Evolutionary conservation across 768 basidiomycete species (phyloP), one percentile per base, ranked within the genome.

Genomic region (Tricholoma sp.): DNA sequence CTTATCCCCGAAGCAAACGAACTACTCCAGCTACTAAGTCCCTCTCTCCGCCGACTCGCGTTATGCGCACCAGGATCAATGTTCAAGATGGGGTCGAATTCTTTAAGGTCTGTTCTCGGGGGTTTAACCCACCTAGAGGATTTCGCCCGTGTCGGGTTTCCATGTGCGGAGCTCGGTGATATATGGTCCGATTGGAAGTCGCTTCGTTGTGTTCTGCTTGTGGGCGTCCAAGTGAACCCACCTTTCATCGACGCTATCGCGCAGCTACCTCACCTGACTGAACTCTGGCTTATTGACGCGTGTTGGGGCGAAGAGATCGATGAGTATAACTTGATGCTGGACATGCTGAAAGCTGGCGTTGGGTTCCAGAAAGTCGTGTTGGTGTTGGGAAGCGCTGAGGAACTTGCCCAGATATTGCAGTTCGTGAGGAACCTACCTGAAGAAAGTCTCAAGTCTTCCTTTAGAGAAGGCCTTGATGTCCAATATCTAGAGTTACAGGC

Each of bases 211-310:
- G 57, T 63, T 16, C 50, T 51, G 21, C 57, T 63, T 4, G 62
- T 60, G 37, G 61, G 61, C 2, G 56, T 58, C 5, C 37, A 59
- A 11, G 19, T 62, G 12, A 45, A 62, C 55, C 45, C 55, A 12
- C 50, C 45, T 10, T 63, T 63, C 34, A 60, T 60, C 22, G 14
- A 18, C 32, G 37, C 53, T 29, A 41, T 63, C 21, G 12, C 21
- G 21, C 32, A 57, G 4, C 43, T 60, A 16, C 52, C 59, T 19
- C n/a, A 50, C 18, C 56, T 59, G 10, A 37, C 59, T 5, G 57
- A 60, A 43, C 22, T 60, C n/a, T 57, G 57, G 16, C 52, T 61
- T n/a, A 59, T 60, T 27, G 62, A 63, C 50, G 55, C 62, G 3
- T 47, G 57, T 52, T 63, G 62, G 62, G 49, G 50, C 29, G 60